Evolutionary conservation across 192 early-diverging fungal genomes (phyloP), one percentile per base, ranked within the genome.

Genomic region (Dispira parvispora): DNA sequence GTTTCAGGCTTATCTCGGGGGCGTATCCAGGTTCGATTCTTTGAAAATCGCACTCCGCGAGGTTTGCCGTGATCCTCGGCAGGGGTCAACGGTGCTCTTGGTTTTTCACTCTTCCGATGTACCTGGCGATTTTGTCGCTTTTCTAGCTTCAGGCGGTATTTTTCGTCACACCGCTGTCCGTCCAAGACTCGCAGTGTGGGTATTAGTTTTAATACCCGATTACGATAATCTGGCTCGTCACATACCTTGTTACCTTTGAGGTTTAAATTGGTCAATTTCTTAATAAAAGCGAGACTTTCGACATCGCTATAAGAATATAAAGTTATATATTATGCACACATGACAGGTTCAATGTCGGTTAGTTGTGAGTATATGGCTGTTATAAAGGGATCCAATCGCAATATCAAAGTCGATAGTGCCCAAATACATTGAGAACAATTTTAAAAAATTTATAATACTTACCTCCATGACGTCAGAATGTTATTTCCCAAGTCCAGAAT

Each of bases 401-500:
- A 6, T 6, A 38, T 4, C 32, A 6, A 6, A 38, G 6, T 38
- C 1, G 32, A 4, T 1, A 38, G 32, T 4, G 6, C 32, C 32
- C 32, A 38, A 1, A 6, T 38, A 6, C 32, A 38, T 38, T 6
- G 32, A 6, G 32, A 6, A 6, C 6, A 38, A 4, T 6, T 38
- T 38, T 1, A 4, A 38, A 38, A 38, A 38, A 38, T 38, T 1
- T 9, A n/a, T 52, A 18, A 2, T 1, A 65, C 62, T 53, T 73
- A 79, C 69, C 52, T 69, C 78, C 81, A 86, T 12, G 77, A 72
- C 25, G 70, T 58, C 26, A 91, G 64, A 45, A 77, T 52, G 64
- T 91, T 91, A 58, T 78, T 77, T 13, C 86, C 88, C 11, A 91
- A 58, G 68, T 92, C 88, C 46, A 91, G 54, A 27, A 85, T 83